These are phyloP conservation scores for Fusarium mangiferae DNA, from an alignment of 2,329 filamentous ascomycete species.

Conservation along the genomic window DNA sequence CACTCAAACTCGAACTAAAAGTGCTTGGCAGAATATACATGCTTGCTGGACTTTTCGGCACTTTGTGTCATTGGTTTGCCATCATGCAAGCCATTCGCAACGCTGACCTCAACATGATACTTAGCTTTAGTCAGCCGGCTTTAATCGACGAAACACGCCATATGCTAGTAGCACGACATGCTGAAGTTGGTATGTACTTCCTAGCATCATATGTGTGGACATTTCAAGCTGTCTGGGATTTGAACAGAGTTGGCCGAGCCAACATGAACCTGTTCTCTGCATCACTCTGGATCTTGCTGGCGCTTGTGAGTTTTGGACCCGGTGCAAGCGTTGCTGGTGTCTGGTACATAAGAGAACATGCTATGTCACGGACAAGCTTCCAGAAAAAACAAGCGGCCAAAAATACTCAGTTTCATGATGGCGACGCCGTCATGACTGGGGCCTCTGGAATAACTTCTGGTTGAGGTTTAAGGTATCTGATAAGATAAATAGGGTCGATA, in stretches of 20 bases:
- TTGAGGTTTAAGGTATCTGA: neutral
- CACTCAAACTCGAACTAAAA: neutral
- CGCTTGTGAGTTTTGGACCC: neutral
- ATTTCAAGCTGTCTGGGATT: neutral
- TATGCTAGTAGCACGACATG: accelerated
- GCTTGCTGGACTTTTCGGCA: neutral
- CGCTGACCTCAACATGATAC: too few species aligned
- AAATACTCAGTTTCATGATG: neutral
- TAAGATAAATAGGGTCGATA: neutral
- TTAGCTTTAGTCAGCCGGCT: too few species aligned
- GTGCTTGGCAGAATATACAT: neutral
- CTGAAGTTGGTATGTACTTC: accelerated
- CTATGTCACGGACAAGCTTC: neutral
- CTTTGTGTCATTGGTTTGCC: neutral
- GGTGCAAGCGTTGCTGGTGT: neutral
- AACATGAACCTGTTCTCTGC: neutral
- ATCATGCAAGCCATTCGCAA: too few species aligned
- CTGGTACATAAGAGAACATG: neutral
- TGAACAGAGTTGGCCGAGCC: neutral
- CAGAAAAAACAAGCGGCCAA: neutral
- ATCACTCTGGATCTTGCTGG: neutral
- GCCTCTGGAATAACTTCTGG: neutral
- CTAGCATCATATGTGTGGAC: neutral
- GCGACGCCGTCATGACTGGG: neutral
- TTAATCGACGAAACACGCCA: accelerated